A percentile compares a stretch with the other conserved stretches of the same genome.
phyloP scores from a whole-genome alignment of 108 stramenopile species.

The Conticribra weissflogii region DNA sequence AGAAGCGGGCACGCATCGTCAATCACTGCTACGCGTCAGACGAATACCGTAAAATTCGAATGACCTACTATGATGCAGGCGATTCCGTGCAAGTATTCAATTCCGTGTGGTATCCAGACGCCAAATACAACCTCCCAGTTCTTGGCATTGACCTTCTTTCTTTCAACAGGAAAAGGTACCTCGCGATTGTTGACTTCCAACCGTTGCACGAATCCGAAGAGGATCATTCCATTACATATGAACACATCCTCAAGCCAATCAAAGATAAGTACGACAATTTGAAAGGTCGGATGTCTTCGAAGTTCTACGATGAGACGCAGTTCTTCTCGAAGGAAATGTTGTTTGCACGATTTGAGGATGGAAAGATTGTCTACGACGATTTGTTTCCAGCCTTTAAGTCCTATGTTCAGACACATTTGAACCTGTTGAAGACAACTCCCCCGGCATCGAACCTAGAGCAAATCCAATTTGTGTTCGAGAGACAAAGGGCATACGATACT shows the following conservation, averaged over 20 bases:
- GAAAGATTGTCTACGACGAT: constrained; percentile 60
- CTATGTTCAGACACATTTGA: constrained; percentile 76
- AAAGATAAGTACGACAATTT: constrained; percentile 85
- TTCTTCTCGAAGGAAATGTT: constrained; percentile 95
- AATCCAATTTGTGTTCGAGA: constrained; percentile 53
- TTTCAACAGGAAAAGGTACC: constrained; percentile 91
- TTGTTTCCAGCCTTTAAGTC: constrained; percentile 89
- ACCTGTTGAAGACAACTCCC: constrained; percentile 50
- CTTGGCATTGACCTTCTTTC: constrained; percentile 91
- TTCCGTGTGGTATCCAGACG: constrained; percentile 91
- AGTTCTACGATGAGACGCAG: constrained; percentile 93
- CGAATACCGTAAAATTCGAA: constrained; percentile 90
- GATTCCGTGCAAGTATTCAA: constrained; percentile 95
- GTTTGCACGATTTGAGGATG: constrained; percentile 91
- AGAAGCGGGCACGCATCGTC: constrained; percentile 81
- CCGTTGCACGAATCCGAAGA: constrained; percentile 85
- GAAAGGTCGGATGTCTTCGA: constrained; percentile 87
- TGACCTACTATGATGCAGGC: constrained; percentile 97
- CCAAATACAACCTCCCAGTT: constrained; percentile 91
- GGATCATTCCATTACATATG: constrained; percentile 65
- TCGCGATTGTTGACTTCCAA: constrained; percentile 95
- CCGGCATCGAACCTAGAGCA: constrained; percentile 20
- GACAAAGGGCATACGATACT: constrained; percentile 92
- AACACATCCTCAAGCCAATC: constrained; percentile 82
- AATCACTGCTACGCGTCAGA: constrained; percentile 71